Evolutionary conservation across 1,139 yeast species (phyloP).

Genomic region (Candida sp.): DNA sequence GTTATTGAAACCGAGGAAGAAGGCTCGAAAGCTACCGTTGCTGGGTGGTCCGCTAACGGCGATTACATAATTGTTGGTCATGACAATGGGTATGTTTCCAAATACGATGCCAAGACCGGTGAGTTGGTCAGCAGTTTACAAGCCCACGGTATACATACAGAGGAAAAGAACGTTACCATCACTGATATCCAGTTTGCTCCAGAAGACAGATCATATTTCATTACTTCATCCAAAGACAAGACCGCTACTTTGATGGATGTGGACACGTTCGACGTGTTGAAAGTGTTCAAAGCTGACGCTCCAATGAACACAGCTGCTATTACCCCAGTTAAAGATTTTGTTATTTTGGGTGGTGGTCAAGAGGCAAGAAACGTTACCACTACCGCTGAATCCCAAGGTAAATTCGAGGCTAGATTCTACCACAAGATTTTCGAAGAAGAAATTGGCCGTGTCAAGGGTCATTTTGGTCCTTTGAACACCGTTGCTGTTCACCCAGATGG

Average conservation of each 20-base stretch:
- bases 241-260: slow-evolving; percentile 82
- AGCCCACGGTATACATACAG: slow-evolving; percentile 69
- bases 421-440: slow-evolving; percentile 96
- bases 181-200: slow-evolving; percentile 90
- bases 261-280: slow-evolving; percentile 72
- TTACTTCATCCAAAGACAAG: slow-evolving; percentile 94
- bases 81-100: slow-evolving; percentile 82
- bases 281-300: slow-evolving; percentile 85
- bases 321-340: slow-evolving; percentile 90
- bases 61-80: slow-evolving; percentile 85
- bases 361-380: slow-evolving; percentile 99
- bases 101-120: slow-evolving; percentile 79
- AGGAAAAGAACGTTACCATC: slow-evolving; percentile 55
- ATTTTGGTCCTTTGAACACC: slow-evolving; percentile 97
- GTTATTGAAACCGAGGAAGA: slow-evolving; percentile 67
- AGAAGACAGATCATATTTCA: slow-evolving; percentile 84
- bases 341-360: slow-evolving; percentile 98
- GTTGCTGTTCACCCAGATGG: slow-evolving; percentile 97
- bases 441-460: slow-evolving; percentile 97
- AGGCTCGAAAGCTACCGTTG: slow-evolving; percentile 76
- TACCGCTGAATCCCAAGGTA: slow-evolving; percentile 92
- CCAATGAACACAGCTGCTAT: slow-evolving; percentile 97
- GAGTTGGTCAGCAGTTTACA: slow-evolving; percentile 61
- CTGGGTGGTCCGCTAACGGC: slow-evolving; percentile 85
- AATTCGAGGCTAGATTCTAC: slow-evolving; percentile 95